Percentiles rank a stretch among this genome's conserved stretches.
Evolutionary conservation across 2,329 filamentous ascomycete genomes (phyloP).

Genomic region (Rugonectria rugulosa): DNA sequence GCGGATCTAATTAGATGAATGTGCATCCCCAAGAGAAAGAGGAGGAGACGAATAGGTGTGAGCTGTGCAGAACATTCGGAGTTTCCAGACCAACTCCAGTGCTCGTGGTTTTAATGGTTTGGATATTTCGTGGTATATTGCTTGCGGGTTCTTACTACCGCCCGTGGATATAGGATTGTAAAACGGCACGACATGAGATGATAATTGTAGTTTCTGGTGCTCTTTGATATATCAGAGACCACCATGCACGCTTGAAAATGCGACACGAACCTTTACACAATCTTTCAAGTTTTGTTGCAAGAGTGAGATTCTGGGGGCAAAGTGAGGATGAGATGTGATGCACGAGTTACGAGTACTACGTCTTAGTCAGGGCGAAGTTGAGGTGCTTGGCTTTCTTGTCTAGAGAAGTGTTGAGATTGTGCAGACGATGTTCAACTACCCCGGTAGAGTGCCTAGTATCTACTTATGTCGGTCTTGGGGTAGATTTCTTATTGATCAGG

Average conservation of each 20-base stretch:
- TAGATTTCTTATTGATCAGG: no score
- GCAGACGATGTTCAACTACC: no score
- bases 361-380: no score
- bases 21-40: neutral
- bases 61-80: neutral
- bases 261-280: neutral
- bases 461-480: no score
- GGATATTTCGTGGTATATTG: conserved; percentile 15
- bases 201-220: conserved; percentile 9
- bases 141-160: neutral
- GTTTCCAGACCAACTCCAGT: neutral
- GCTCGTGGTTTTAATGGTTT: conserved; percentile 1
- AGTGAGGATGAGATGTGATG: no score
- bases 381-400: no score
- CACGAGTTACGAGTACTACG: no score
- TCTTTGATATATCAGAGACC: neutral
- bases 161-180: conserved; percentile 5
- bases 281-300: conserved; percentile 4
- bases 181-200: neutral
- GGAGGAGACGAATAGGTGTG: neutral
- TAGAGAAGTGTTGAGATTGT: no score
- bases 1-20: neutral
- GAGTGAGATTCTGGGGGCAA: no score
- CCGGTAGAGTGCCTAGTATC: no score
- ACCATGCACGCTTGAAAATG: neutral